A percentile compares a stretch with the other conserved stretches of the same genome.
Evolutionary conservation across 23 red algal genomes (phyloP).

Genomic region (Gracilariopsis chorda): DNA sequence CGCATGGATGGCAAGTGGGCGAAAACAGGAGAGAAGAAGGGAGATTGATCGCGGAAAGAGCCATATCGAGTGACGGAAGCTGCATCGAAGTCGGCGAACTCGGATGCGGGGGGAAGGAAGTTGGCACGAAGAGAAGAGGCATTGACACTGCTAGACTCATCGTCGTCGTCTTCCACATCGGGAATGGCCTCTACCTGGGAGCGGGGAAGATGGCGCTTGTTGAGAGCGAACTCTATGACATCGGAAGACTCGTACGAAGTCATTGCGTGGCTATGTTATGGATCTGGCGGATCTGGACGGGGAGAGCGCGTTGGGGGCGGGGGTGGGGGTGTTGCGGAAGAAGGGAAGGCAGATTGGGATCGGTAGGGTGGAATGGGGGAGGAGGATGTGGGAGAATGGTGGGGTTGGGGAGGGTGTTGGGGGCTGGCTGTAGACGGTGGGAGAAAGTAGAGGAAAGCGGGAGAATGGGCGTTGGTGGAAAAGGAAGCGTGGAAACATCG

Average conservation of each 20-base stretch:
- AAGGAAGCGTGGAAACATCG: too few relatives aligned
- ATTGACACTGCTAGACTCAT: background rate
- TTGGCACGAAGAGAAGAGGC: slow-evolving; percentile 76
- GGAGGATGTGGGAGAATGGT: background rate
- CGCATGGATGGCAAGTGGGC: slow-evolving; percentile 67
- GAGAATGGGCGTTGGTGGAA: too few relatives aligned
- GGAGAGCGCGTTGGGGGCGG: background rate
- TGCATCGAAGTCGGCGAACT: slow-evolving; percentile 8
- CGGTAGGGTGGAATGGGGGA: background rate
- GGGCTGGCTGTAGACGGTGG: too few relatives aligned
- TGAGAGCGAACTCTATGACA: slow-evolving; percentile 71
- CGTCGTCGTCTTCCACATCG: slow-evolving; percentile 50
- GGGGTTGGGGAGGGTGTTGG: too few relatives aligned
- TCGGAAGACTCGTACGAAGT: slow-evolving; percentile 50
- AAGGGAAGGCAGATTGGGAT: background rate
- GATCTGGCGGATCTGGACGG: background rate
- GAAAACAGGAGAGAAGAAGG: slow-evolving; percentile 86
- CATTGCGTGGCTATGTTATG: background rate
- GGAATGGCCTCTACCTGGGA: slow-evolving; percentile 81
- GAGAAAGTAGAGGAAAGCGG: too few relatives aligned
- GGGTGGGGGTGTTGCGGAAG: background rate
- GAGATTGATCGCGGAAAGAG: slow-evolving; percentile 50
- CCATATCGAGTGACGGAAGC: slow-evolving; percentile 25
- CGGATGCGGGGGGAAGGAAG: slow-evolving; percentile 56
- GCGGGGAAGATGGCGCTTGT: slow-evolving; percentile 73